Base-by-base conservation (phyloP, 169 alveolate genomes). In the Plasmodium vinckei region DNA sequence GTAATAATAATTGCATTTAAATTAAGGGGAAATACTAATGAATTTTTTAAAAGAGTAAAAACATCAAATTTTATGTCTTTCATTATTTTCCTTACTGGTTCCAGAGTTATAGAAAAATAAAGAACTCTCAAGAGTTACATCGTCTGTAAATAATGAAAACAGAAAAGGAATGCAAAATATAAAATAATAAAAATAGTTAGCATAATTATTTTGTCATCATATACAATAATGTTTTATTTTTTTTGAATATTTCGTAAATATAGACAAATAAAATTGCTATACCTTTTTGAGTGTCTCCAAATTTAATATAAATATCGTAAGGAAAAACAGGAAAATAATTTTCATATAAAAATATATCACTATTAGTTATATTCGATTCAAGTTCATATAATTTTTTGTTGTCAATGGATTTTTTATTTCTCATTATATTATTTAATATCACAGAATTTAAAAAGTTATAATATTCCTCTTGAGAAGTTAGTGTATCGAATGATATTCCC, bases 381-480 rank as follows among this genome's bases (percentile, higher is more conserved):
- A 79, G 51, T 17, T 79, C 77, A 7, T 56, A 79, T 23, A 79
- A 7, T n/a, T 65, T 75, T 10, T 75, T 79, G 51, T 79, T 79
- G 21, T 67, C 47, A 12, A 79, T 23, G 5, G 39, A 42, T 67
- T 79, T 79, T 15, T 79, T 79, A 67, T 79, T 79, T 67, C 51
- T 79, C 89, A 79, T 79, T 39, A 79, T 79, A 51, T 79, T 79
- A 39, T 79, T 65, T 79, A 79, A 19, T 46, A 79, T 25, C 5
- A 79, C 49, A n/a, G 56, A 54, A 23, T 65, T 79, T 69, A 79
- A 70, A 47, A 65, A 79, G 10, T 79, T 51, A 4, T 51, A 59
- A 19, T 79, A 65, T 56, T 79, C 89, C 25, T 67, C 19, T 9
- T 77, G 13, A 2, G 19, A 59, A 0, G 82, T 53, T 25, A 79